These are phyloP conservation scores for Reticulascus tulasneorum DNA, from an alignment of 2,329 filamentous ascomycete genomes.

Conservation along the genomic window DNA sequence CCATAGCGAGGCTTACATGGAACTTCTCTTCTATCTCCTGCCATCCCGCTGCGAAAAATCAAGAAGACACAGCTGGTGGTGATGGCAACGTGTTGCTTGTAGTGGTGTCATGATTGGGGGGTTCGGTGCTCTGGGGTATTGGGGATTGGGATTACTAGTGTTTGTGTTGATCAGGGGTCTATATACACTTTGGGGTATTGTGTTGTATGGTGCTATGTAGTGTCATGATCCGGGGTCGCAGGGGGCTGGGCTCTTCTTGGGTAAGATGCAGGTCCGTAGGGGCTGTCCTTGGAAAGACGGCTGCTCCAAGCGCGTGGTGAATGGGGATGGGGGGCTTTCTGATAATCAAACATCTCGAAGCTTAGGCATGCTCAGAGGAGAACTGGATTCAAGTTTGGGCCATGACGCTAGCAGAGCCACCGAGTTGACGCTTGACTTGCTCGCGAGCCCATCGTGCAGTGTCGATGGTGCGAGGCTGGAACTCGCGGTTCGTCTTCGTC, in stretches of 20 bases:
- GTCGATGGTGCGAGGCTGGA: conserved; percentile 77
- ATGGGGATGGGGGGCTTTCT: conserved; percentile 4
- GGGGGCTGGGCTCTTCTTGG: conserved; percentile 12
- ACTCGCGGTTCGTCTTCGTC: conserved; percentile 85
- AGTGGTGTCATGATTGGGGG: conserved; percentile 10
- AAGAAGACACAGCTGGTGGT: conserved; percentile 16
- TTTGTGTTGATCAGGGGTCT: conserved; percentile 13
- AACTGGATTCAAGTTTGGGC: conserved; percentile 35
- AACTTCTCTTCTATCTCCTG: conserved; percentile 16
- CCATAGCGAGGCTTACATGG: conserved; percentile 17
- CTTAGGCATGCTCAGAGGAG: neutral
- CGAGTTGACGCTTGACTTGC: conserved; percentile 88
- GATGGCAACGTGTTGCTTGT: neutral
- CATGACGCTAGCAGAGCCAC: conserved; percentile 50
- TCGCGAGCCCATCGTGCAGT: conserved; percentile 97
- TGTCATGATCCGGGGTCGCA: conserved; percentile 9
- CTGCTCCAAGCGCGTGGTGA: conserved; percentile 12
- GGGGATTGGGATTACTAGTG: conserved; percentile 12
- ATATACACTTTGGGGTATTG: conserved; percentile 15
- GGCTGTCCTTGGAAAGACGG: too few relatives aligned
- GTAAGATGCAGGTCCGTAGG: conserved; percentile 13
- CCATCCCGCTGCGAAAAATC: conserved; percentile 12
- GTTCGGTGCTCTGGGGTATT: conserved; percentile 15
- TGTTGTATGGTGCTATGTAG: conserved; percentile 15
- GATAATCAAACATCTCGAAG: conserved; percentile 14